Percentiles rank a stretch among this genome's conserved stretches.
Conservation (phyloP, 148 eudicot species). For the Oxyria digyna region DNA sequence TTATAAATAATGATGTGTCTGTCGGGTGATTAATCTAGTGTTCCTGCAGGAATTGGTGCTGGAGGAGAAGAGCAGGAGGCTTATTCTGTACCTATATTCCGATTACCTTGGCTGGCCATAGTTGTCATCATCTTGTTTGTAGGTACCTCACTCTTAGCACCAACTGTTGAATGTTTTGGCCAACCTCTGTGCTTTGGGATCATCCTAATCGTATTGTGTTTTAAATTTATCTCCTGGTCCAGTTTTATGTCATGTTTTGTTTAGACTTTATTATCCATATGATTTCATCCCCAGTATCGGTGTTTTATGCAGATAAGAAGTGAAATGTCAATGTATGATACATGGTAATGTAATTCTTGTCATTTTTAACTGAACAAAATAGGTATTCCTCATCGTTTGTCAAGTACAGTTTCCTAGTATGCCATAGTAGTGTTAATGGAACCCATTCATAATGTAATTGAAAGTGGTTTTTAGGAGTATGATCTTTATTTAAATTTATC, state of each 20-base stretch:
- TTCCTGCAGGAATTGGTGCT: constrained; percentile 80
- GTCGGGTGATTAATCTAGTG: background rate
- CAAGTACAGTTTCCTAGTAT: background rate
- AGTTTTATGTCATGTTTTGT: background rate
- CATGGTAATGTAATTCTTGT: too few relatives aligned
- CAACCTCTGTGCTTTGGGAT: background rate
- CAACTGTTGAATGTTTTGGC: constrained; percentile 11
- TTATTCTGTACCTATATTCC: constrained; percentile 60
- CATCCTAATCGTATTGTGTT: background rate
- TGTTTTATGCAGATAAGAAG: background rate
- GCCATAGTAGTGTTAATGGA: background rate
- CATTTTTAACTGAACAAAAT: background rate
- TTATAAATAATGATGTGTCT: background rate
- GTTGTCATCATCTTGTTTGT: constrained; percentile 89
- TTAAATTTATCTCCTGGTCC: background rate
- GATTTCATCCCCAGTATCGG: background rate
- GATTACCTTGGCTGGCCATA: constrained; percentile 81
- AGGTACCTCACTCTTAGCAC: constrained; percentile 88
- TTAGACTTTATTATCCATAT: background rate
- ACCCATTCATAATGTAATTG: background rate
- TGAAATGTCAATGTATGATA: background rate
- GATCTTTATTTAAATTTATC: background rate
- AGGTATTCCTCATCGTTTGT: background rate
- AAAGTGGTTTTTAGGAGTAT: background rate
- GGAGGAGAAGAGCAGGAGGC: constrained; percentile 96